Evolutionary conservation across 257 asterid genomes (phyloP).

Genomic region (Thymus quinquecostatus): DNA sequence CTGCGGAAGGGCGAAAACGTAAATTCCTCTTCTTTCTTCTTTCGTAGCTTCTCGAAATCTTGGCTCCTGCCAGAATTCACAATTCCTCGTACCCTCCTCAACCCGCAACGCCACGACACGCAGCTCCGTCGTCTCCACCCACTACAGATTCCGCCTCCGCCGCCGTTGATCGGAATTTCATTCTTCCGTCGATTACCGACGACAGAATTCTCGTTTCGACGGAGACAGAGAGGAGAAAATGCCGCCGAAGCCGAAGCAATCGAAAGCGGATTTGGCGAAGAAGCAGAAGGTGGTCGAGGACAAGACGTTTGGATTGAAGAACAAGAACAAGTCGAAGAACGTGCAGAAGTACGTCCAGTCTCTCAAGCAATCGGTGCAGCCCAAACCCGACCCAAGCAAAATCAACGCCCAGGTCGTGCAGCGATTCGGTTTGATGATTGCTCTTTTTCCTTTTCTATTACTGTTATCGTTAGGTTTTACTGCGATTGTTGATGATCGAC

Average conservation of each 20-base stretch:
- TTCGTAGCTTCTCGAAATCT: slow-evolving; percentile 37
- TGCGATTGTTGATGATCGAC: slow-evolving; percentile 13
- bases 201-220: background rate
- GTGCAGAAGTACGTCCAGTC: slow-evolving; percentile 97
- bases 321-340: slow-evolving; percentile 87
- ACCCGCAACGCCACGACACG: slow-evolving; percentile 18
- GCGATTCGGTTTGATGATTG: slow-evolving; percentile 6
- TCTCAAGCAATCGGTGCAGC: slow-evolving; percentile 74
- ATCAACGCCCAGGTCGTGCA: slow-evolving; percentile 66
- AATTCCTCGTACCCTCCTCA: slow-evolving; percentile 14
- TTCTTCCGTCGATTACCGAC: slow-evolving; percentile 2
- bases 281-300: slow-evolving; percentile 92
- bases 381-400: slow-evolving; percentile 67
- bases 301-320: slow-evolving; percentile 98
- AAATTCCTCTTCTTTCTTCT: background rate
- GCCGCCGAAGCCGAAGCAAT: slow-evolving; percentile 86
- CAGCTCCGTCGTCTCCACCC: slow-evolving; percentile 32
- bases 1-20: slow-evolving; percentile 21
- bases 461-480: background rate
- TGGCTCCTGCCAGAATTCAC: slow-evolving; percentile 1
- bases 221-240: slow-evolving; percentile 33
- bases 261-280: slow-evolving; percentile 85
- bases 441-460: background rate
- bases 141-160: background rate
- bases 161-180: slow-evolving; percentile 23